Base-by-base conservation (phyloP, 169 alveolate species). In the Blepharisma undulans region DNA sequence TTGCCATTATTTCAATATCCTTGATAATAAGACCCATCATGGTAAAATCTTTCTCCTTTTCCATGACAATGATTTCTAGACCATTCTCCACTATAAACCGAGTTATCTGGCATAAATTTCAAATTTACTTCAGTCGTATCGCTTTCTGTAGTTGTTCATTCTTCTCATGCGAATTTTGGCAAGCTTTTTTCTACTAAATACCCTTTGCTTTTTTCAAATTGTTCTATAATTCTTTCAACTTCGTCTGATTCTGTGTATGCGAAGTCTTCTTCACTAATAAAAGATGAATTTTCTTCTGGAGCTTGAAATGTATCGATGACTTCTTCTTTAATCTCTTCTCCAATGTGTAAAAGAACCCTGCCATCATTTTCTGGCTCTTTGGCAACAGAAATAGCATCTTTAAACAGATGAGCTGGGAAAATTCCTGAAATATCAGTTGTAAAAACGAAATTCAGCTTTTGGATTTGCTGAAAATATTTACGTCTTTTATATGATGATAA, bases 1-100 rank as follows among this genome's bases (percentile, higher is more conserved):
- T 66, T 22, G 60, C 82, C 90, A 19, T 72, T 18, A 21, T 25
- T 27, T n/a, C 59, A 86, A 72, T 72, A 29, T 27, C 90, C 90
- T 4, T 25, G 61, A 33, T 86, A 86, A 25, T 71, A 30, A 22
- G 84, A 22, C 22, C 82, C 82, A 29, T 86, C 61, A 22, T 60
- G 25, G 29, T 29, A 36, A 22, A 71, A 29, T 4, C 22, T 30
- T 36, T 22, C 90, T 4, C 61, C 76, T 5, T 36, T 25, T 22
- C 84, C 72, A 19, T 27, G 80, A 4, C 33, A n/a, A 19, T 72
- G n/a, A 27, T 36, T 36, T 36, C 29, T 59, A 6, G 60, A 1
- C 34, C 27, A 21, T 32, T 33, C 89, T 7, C 80, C 80, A 22
- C 80, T 74, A 29, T 74, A 74, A 74, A 74, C 80, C 18, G 80